A percentile compares a stretch with the other conserved stretches of the same genome.
Evolutionary conservation across 495 filamentous ascomycete genomes (phyloP).

Genomic region (Astrocystis sublimbata): DNA sequence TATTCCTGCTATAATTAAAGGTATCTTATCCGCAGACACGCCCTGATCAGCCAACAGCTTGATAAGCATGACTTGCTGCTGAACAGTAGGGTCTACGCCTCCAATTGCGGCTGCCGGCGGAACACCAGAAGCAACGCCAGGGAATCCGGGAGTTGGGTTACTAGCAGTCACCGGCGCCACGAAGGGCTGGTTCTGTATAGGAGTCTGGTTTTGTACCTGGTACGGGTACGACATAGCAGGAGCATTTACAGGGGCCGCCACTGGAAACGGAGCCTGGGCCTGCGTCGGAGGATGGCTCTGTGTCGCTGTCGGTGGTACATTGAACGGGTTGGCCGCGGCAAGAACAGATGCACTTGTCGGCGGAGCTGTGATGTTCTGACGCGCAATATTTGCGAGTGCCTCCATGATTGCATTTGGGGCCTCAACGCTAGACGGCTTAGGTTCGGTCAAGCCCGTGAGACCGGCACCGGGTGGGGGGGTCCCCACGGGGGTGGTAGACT

Average conservation of each 20-base stretch:
- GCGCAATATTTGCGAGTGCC: conserved; percentile 81
- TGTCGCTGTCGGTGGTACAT: conserved; percentile 50
- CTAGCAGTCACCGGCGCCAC: conserved; percentile 50
- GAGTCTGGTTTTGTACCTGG: conserved; percentile 43
- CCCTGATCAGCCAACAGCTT: conserved; percentile 47
- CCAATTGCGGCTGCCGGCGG: conserved; percentile 45
- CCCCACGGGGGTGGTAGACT: conserved; percentile 79
- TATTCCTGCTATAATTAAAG: conserved; percentile 45
- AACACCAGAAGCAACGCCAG: conserved; percentile 33
- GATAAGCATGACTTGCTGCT: conserved; percentile 62
- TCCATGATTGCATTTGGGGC: conserved; percentile 72
- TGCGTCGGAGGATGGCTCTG: conserved; percentile 26
- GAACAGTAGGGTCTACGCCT: conserved; percentile 45
- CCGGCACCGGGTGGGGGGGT: conserved; percentile 66
- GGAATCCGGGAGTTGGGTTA: conserved; percentile 40
- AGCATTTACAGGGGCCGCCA: conserved; percentile 59
- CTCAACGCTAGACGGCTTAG: conserved; percentile 25
- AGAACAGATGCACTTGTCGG: conserved; percentile 54
- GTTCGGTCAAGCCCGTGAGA: conserved; percentile 31
- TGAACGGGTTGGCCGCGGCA: conserved; percentile 54
- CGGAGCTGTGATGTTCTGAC: conserved; percentile 68
- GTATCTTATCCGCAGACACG: conserved; percentile 47
- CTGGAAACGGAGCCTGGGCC: conserved; percentile 29
- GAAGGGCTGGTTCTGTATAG: conserved; percentile 24
- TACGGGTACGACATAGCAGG: conserved; percentile 54